Evolutionary conservation across 2,329 filamentous ascomycete genomes (phyloP).

Genomic region (Phoma herbarum): DNA sequence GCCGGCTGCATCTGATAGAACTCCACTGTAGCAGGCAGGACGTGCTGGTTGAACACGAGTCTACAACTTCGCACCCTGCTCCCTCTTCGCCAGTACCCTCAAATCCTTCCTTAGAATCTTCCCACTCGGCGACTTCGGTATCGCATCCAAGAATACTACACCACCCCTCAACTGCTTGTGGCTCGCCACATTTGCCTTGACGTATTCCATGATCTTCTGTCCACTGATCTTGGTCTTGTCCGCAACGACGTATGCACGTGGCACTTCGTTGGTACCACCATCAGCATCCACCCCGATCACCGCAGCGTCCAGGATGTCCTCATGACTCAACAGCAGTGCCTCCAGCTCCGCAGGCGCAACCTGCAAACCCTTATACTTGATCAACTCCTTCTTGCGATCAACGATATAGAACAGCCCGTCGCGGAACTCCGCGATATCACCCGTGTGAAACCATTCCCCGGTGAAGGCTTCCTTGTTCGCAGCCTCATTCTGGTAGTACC

Average conservation of each 20-base stretch:
- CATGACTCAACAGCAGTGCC: conserved; percentile 54
- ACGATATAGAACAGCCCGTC: conserved; percentile 55
- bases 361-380: conserved; percentile 61
- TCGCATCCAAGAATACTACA: conserved; percentile 48
- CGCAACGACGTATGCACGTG: conserved; percentile 56
- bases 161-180: conserved; percentile 52
- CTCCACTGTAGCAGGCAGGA: no score
- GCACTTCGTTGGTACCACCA: conserved; percentile 52
- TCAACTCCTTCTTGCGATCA: conserved; percentile 56
- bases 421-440: conserved; percentile 50
- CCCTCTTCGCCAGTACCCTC: conserved; percentile 44
- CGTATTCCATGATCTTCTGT: conserved; percentile 44
- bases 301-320: conserved; percentile 54
- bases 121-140: conserved; percentile 49
- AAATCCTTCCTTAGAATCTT: conserved; percentile 52
- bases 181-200: conserved; percentile 44
- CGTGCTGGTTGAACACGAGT: not conserved
- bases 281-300: conserved; percentile 56
- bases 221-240: conserved; percentile 40
- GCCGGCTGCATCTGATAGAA: no score
- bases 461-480: conserved; percentile 44
- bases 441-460: conserved; percentile 51
- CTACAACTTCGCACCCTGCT: conserved; percentile 39
- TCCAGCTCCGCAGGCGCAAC: conserved; percentile 61
- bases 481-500: conserved; percentile 48